Percentiles rank a stretch among this genome's conserved stretches.
These are phyloP conservation scores for Aspergillus steynii DNA, from an alignment of 495 filamentous ascomycete genomes.

Conservation along the genomic window DNA sequence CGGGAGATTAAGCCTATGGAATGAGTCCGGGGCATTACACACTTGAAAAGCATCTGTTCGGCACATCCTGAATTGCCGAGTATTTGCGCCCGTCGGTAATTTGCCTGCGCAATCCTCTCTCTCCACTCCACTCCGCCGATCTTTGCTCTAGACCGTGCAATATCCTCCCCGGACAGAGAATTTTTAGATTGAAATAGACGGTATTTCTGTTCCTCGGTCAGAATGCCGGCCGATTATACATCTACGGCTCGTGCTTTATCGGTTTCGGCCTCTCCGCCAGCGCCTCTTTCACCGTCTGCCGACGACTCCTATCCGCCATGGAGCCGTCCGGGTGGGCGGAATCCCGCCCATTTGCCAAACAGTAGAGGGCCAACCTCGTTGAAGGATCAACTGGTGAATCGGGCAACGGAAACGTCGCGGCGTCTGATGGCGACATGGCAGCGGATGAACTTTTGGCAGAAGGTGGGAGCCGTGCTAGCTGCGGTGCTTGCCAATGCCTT, in stretches of 20 bases:
- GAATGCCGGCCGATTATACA: constrained; percentile 59
- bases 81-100: constrained; percentile 1
- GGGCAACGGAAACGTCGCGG: constrained; percentile 30
- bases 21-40: not conserved
- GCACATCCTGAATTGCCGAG: not conserved
- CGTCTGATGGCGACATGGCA: constrained; percentile 42
- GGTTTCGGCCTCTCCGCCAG: constrained; percentile 55
- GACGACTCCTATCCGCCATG: constrained; percentile 46
- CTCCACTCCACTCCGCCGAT: constrained; percentile 8
- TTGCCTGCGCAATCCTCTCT: constrained; percentile 1
- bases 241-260: constrained; percentile 67
- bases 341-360: constrained; percentile 27
- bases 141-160: constrained; percentile 4
- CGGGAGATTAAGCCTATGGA: not conserved
- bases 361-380: constrained; percentile 29
- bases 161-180: not conserved
- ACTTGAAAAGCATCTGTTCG: not conserved
- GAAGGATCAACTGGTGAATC: constrained; percentile 47
- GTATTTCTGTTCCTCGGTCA: not conserved
- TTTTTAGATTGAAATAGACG: not conserved
- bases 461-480: constrained; percentile 54
- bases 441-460: constrained; percentile 61
- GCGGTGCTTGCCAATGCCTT: constrained; percentile 50
- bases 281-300: constrained; percentile 30
- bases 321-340: constrained; percentile 37